Evolutionary conservation across 2,329 filamentous ascomycete genomes (phyloP).

Genomic region (Stromatinia cepivora): DNA sequence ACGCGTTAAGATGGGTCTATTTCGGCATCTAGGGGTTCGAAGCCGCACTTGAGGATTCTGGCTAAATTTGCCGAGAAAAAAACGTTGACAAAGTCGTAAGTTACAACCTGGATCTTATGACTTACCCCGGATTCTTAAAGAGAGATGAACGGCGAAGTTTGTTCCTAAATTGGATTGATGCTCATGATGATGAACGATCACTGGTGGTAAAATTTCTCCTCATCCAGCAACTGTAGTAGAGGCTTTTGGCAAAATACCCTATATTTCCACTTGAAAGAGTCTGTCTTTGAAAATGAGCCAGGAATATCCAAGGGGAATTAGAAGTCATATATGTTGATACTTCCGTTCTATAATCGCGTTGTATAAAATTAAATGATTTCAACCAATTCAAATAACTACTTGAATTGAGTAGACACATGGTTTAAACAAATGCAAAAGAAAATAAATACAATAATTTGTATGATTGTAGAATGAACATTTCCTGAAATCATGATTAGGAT

Average conservation of each 20-base stretch:
- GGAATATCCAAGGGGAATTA: too few relatives aligned
- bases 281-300: not conserved
- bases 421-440: too few relatives aligned
- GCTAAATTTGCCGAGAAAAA: conserved; percentile 7
- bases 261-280: not conserved
- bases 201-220: conserved; percentile 15
- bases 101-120: conserved; percentile 13
- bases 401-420: too few relatives aligned
- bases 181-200: not conserved
- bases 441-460: too few relatives aligned
- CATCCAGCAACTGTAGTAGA: not conserved
- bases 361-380: too few relatives aligned
- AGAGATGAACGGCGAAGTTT: not conserved
- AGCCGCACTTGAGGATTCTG: conserved; percentile 5
- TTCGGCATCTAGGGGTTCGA: not conserved
- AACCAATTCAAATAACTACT: too few relatives aligned
- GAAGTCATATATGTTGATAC: too few relatives aligned
- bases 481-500: too few relatives aligned
- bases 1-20: not conserved
- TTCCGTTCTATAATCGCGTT: too few relatives aligned
- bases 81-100: conserved; percentile 19
- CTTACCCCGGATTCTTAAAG: conserved; percentile 19
- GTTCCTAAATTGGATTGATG: not conserved
- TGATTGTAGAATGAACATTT: too few relatives aligned
- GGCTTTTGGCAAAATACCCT: not conserved